Base-by-base conservation (phyloP, 2,329 filamentous ascomycete genomes). In the Cadophora malorum region DNA sequence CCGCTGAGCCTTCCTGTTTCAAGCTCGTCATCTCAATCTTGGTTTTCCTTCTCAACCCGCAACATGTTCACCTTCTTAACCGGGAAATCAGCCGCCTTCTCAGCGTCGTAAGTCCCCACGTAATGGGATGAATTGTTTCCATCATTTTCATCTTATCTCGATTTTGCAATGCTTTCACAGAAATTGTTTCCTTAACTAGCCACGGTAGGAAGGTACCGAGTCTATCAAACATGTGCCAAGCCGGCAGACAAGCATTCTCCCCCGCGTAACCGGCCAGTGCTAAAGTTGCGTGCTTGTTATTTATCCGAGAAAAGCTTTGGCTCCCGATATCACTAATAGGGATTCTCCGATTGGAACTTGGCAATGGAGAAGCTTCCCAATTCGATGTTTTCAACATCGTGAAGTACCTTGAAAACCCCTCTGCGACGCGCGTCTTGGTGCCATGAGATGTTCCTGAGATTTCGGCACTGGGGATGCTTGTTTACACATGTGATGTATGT, bases 381-480 rank as follows among this genome's bases (percentile, higher is more conserved):
- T 58, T 28, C 16, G 28, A 10, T 38, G 14, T 12, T 6, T 3
- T 77, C n/a, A 33, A 9, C 28, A 9, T 58, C 16, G 28, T 38
- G 28, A 35, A 7, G n/a, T 58, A 35, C 33, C 31, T 58, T 58
- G 16, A 58, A 58, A 5, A n/a, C n/a, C 19, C 53, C 33, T 58
- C 19, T 14, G 21, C 12, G 49, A 52, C 49, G 49, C 49, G 49
- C 49, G 49, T 52, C 49, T 38, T 38, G 35, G 35, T 10, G 35
- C 35, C 35, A 38, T 38, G 35, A 38, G 35, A 38, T 38, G 35
- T 38, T 14, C 35, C 35, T 52, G 41, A 19, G 41, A 16, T 16
- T 45, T 16, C 41, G 41, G 41, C 35, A 45, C 10, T 45, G 41
- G 41, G 2, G 14, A 45, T 45, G 16, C 14, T 19, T 45, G 14